Evolutionary conservation across 805 yeast genomes (phyloP), one percentile per base, ranked within the genome.

Genomic region (Naumovozyma baii): DNA sequence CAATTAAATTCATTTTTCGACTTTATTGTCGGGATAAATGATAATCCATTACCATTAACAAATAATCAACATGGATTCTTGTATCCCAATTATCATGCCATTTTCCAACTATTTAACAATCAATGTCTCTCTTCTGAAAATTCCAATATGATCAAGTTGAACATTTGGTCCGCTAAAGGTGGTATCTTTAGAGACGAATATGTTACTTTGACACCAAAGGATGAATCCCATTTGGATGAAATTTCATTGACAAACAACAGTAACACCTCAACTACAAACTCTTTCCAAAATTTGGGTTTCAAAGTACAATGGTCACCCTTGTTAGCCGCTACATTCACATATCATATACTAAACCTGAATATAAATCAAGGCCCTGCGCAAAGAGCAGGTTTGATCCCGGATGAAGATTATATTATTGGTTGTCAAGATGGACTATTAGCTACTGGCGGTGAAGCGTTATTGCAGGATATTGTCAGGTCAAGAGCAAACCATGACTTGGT

Each of bases 121-220:
- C 26, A 22, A 10, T 7, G 26, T 10, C 26, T 59, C 68, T 3
- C 62, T 2, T 12, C 29, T 3, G 37, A 25, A 13, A 18, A 20
- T 15, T 14, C 17, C 12, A 33, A 20, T 15, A 26, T 36, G 4
- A 17, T 83, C 4, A 62, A 67, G 8, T 64, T 88, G 33, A 77
- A 73, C 37, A 76, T 85, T 2, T 88, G 95, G 95, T 77, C 76
- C 34, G 92, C 94, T 2, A 87, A 87, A 62, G 96, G 96, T 17
- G 87, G 87, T 1, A 54, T 69, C 5, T 52, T 63, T 30, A 62
- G 77, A 46, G 66, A 64, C n/a, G 61, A 72, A 38, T 57, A 57
- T 38, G 10, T 61, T 3, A 37, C 44, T 4, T 48, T 54, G 1
- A 42, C 66, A 3, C 61, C 68, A 5, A 53, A 58, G n/a, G 52